Evolutionary conservation across 1,139 yeast genomes (phyloP).

Genomic region (Scheffersomyces illinoinensis): DNA sequence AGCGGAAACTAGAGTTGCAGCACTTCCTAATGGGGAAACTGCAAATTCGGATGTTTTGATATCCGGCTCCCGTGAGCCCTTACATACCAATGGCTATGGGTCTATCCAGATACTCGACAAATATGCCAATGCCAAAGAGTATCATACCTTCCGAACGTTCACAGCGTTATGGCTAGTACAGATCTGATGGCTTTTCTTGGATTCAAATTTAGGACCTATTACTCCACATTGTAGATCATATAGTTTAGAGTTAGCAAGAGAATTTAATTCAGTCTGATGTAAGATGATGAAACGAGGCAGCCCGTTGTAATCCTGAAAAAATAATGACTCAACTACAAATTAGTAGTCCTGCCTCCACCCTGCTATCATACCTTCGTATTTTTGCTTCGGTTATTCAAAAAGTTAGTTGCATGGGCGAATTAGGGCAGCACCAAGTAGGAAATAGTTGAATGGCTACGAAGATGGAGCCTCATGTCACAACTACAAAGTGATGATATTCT

Average conservation of each 20-base stretch:
- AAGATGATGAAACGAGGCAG: not conserved
- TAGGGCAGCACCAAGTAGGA: not conserved
- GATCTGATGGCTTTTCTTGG: not conserved
- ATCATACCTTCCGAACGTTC: not conserved
- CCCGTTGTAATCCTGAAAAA: not conserved
- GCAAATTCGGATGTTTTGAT: not conserved
- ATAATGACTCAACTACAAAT: not conserved
- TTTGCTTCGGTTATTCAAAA: not conserved
- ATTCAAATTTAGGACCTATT: not conserved
- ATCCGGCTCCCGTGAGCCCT: not conserved
- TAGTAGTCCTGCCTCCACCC: not conserved
- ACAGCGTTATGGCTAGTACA: not conserved
- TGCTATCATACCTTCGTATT: not conserved
- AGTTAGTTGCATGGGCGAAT: not conserved
- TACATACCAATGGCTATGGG: not conserved
- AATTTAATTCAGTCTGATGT: not conserved
- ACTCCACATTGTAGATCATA: too few species aligned
- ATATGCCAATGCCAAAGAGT: not conserved
- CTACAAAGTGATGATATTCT: too few species aligned
- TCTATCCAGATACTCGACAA: not conserved
- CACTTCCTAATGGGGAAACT: not conserved
- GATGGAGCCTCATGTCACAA: not conserved
- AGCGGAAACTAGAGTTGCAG: not conserved
- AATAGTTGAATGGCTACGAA: not conserved
- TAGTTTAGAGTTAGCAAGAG: too few species aligned